phyloP scores from a whole-genome alignment of 805 yeast species.

The Candida sonorensis region DNA sequence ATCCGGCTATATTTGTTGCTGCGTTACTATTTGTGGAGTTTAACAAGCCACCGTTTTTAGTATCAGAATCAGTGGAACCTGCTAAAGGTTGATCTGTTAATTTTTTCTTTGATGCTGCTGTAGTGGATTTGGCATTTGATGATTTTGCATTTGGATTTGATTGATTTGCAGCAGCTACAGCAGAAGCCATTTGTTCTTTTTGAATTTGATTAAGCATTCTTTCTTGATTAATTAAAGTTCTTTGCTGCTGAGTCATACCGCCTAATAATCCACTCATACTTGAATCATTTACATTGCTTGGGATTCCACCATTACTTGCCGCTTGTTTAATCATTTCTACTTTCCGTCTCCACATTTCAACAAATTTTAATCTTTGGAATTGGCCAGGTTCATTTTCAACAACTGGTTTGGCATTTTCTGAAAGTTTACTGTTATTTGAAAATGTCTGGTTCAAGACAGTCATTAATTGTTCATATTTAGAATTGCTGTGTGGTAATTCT shows the following conservation, averaged over 20 bases:
- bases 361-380: slow-evolving; percentile 79
- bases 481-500: slow-evolving; percentile 65
- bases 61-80: too few species aligned
- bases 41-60: too few species aligned
- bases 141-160: slow-evolving; percentile 8
- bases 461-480: slow-evolving; percentile 91
- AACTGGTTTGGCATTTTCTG: slow-evolving; percentile 22
- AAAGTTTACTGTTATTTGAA: slow-evolving; percentile 24
- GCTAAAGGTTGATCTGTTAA: too few species aligned
- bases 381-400: slow-evolving; percentile 35
- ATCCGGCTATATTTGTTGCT: neutral
- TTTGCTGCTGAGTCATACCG: slow-evolving; percentile 23
- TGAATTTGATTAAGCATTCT: slow-evolving; percentile 24
- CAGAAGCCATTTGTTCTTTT: slow-evolving; percentile 28
- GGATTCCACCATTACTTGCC: slow-evolving; percentile 23
- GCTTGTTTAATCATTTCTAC: slow-evolving; percentile 47
- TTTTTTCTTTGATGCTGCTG: slow-evolving; percentile 3
- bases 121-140: slow-evolving; percentile 24
- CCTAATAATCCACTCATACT: slow-evolving; percentile 22
- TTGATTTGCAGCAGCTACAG: slow-evolving; percentile 21
- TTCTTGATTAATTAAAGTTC: slow-evolving; percentile 23
- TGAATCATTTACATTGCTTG: slow-evolving; percentile 9
- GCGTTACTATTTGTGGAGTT: neutral
- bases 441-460: slow-evolving; percentile 48
- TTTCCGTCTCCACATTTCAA: slow-evolving; percentile 77